phyloP scores from a whole-genome alignment of 768 basidiomycete genomes.

The Mycena vitilis region DNA sequence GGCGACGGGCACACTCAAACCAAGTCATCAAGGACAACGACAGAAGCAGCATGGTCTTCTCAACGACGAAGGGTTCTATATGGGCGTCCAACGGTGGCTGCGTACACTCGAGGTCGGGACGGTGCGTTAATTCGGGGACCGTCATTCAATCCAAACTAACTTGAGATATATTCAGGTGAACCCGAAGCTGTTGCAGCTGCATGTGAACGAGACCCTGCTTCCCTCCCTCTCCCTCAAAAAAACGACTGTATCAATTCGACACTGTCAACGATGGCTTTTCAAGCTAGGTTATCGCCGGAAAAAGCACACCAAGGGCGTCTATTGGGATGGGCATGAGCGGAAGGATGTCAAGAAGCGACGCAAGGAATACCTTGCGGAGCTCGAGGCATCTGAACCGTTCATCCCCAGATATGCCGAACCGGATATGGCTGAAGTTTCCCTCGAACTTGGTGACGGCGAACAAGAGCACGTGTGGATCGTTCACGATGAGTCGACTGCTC shows the following conservation, averaged over 20 bases:
- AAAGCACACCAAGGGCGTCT: slow-evolving; percentile 1
- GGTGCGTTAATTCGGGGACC: neutral
- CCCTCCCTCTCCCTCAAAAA: neutral
- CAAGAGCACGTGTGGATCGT: neutral
- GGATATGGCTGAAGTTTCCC: neutral
- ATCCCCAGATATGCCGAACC: neutral
- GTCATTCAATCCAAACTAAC: no score
- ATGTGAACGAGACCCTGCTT: slow-evolving; percentile 1
- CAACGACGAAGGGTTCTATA: slow-evolving; percentile 8
- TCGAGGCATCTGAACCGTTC: neutral
- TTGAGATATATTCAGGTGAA: neutral
- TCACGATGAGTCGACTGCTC: neutral
- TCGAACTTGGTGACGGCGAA: neutral
- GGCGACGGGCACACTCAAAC: slow-evolving; percentile 4
- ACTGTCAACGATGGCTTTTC: slow-evolving; percentile 2
- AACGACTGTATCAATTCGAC: neutral
- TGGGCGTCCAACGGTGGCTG: slow-evolving; percentile 11
- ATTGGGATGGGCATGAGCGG: slow-evolving; percentile 11
- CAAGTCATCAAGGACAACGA: slow-evolving; percentile 13
- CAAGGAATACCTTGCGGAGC: slow-evolving; percentile 6
- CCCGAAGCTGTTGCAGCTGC: neutral
- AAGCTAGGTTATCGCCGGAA: slow-evolving; percentile 10
- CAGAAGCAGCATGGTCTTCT: slow-evolving; percentile 1
- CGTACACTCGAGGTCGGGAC: neutral
- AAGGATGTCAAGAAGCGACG: slow-evolving; percentile 8